A percentile compares a stretch with the other conserved stretches of the same genome.
phyloP scores from a whole-genome alignment of 1,139 yeast genomes.

The Hansenula sp. region DNA sequence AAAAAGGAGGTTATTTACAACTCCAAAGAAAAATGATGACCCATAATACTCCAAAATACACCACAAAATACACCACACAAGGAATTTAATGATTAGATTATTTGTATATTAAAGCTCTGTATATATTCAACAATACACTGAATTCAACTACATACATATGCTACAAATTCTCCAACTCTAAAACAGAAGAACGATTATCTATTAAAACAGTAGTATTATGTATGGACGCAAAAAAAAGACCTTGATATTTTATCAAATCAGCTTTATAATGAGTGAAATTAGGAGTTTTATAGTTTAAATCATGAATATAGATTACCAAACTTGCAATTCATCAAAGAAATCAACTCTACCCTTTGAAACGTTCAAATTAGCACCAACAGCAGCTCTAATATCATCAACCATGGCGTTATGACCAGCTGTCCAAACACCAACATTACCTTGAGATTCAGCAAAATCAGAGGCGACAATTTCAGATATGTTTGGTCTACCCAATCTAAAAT shows the following conservation, averaged over 20 bases:
- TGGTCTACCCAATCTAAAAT: conserved; percentile 47
- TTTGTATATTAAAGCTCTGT: too few species aligned
- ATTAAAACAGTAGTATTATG: too few species aligned
- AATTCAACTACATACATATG: too few species aligned
- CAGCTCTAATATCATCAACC: conserved; percentile 43
- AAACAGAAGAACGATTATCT: too few species aligned
- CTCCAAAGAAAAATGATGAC: conserved; percentile 16
- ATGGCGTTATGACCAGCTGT: conserved; percentile 47
- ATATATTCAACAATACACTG: too few species aligned
- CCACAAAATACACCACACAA: background rate
- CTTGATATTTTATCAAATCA: too few species aligned
- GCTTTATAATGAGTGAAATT: too few species aligned
- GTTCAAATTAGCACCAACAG: conserved; percentile 19
- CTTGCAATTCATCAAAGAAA: conserved; percentile 6
- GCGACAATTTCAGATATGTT: conserved; percentile 32
- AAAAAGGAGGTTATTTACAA: conserved; percentile 11
- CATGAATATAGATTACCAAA: conserved; percentile 3
- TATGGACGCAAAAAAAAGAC: too few species aligned
- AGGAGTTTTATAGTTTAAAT: too few species aligned
- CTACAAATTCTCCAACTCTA: too few species aligned
- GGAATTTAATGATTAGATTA: background rate
- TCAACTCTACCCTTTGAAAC: conserved; percentile 6
- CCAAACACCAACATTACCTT: conserved; percentile 36
- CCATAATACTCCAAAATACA: too few species aligned
- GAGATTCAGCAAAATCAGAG: conserved; percentile 32